Conservation (phyloP, 2,329 filamentous ascomycete species). For the Rutstroemia sp. region DNA sequence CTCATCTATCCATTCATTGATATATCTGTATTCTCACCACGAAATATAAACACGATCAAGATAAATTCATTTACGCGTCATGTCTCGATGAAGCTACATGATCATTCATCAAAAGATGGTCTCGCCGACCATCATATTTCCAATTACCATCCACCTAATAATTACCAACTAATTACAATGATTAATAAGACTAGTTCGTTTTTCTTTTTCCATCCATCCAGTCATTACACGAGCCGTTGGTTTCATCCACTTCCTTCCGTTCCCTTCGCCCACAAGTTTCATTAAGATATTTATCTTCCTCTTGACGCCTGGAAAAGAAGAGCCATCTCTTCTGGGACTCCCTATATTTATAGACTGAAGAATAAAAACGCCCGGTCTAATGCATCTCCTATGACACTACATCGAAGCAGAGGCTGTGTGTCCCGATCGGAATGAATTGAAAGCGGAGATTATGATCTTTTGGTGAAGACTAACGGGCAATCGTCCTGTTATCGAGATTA, state of each 20-base stretch:
- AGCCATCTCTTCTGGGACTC: background rate
- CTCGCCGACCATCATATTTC: background rate
- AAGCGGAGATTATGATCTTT: background rate
- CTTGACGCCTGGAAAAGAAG: background rate
- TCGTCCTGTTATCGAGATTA: constrained; percentile 8
- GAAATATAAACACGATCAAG: no score
- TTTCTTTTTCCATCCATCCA: background rate
- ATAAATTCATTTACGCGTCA: no score
- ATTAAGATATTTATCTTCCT: background rate
- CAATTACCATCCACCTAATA: background rate
- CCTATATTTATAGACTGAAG: constrained; percentile 5
- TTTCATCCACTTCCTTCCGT: background rate
- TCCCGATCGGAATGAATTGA: no score
- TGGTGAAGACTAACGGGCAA: constrained; percentile 10
- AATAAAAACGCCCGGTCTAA: constrained; percentile 3
- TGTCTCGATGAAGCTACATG: no score
- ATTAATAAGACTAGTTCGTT: background rate
- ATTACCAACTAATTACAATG: background rate
- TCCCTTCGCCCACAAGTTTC: background rate
- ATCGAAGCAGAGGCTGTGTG: background rate
- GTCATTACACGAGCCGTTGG: background rate
- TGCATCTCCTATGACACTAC: constrained; percentile 3
- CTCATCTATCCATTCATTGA: no score
- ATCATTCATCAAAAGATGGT: background rate
- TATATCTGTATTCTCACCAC: no score